Conservation (phyloP, 257 asterid genomes). For the Nicotiana tabacum region DNA sequence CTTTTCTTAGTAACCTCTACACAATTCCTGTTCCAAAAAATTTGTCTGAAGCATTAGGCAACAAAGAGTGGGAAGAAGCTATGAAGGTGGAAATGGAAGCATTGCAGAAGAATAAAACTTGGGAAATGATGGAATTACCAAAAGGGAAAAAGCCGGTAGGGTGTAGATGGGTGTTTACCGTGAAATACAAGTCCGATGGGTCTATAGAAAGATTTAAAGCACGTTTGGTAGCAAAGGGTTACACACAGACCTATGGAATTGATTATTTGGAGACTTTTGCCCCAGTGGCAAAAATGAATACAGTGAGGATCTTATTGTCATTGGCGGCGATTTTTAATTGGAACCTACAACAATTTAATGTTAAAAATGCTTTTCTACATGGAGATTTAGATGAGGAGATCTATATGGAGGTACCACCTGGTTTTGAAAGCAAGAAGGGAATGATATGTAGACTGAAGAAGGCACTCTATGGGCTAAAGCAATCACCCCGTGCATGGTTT, state of each 20-base stretch:
- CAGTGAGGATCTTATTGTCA: not conserved
- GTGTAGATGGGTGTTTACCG: no score
- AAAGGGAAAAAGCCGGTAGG: no score
- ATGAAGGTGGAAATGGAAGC: not conserved
- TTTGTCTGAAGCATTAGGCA: not conserved
- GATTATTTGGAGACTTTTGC: constrained; percentile 5
- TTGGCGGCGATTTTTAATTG: not conserved
- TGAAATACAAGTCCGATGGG: not conserved
- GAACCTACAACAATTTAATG: not conserved
- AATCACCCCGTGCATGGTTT: no score
- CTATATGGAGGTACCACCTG: no score
- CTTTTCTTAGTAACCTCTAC: no score
- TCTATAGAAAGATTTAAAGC: not conserved
- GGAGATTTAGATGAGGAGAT: no score
- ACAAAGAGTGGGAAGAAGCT: not conserved
- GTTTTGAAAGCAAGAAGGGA: no score
- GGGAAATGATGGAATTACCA: not conserved
- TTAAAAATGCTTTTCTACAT: no score
- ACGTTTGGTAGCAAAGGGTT: not conserved
- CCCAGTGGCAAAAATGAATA: not conserved
- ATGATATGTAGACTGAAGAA: no score
- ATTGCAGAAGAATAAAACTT: not conserved
- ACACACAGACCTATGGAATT: not conserved
- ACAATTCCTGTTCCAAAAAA: not conserved
- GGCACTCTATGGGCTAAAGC: no score